phyloP scores from a whole-genome alignment of 140 eudicot genomes.

The Bidens hawaiensis region DNA sequence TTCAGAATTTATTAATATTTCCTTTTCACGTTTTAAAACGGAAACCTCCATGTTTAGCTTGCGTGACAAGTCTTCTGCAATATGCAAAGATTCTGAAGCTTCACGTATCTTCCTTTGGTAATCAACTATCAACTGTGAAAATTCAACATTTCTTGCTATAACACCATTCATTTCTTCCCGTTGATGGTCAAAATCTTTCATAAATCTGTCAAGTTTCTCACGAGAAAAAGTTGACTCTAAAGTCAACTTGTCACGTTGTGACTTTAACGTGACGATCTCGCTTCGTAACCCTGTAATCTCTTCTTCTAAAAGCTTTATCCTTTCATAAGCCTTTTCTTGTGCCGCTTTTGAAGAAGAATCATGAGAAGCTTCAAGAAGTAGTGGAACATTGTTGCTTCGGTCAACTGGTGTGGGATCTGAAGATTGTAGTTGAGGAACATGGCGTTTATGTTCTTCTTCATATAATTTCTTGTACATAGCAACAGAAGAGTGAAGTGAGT shows the following conservation, averaged over 20 bases:
- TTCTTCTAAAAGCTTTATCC: slow-evolving; percentile 59
- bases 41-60: slow-evolving; percentile 83
- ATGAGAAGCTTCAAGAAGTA: slow-evolving; percentile 51
- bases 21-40: slow-evolving; percentile 68
- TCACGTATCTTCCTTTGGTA: slow-evolving; percentile 84
- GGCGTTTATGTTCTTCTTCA: slow-evolving; percentile 72
- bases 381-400: slow-evolving; percentile 34
- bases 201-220: slow-evolving; percentile 64
- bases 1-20: slow-evolving; percentile 58
- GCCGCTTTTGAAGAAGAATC: slow-evolving; percentile 41
- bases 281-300: slow-evolving; percentile 45
- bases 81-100: slow-evolving; percentile 49
- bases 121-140: slow-evolving; percentile 66
- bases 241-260: slow-evolving; percentile 61
- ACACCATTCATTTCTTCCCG: slow-evolving; percentile 57
- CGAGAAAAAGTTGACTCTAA: slow-evolving; percentile 63
- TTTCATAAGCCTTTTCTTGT: slow-evolving; percentile 48
- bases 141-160: slow-evolving; percentile 71
- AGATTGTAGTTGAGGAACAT: slow-evolving; percentile 24
- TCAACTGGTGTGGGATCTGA: slow-evolving; percentile 33
- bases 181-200: slow-evolving; percentile 76
- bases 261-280: slow-evolving; percentile 47
- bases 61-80: slow-evolving; percentile 66
- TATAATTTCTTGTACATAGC: slow-evolving; percentile 76
- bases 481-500: slow-evolving; percentile 81